Evolutionary conservation across 192 early-diverging fungal species (phyloP), one percentile per base, ranked within the genome.

Genomic region (Glomus cerebriforme): DNA sequence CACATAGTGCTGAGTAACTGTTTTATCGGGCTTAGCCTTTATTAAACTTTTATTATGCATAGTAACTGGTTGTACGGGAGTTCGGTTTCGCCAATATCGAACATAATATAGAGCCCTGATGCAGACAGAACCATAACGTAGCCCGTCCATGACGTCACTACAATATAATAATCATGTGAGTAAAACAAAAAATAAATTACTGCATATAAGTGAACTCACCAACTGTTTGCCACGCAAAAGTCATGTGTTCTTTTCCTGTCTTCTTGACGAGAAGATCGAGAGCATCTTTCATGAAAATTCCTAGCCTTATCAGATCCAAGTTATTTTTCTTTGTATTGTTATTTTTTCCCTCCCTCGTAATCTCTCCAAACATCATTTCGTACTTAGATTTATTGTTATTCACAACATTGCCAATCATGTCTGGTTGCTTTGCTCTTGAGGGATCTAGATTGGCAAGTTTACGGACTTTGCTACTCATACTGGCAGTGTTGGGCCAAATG

Each of bases 221-320:
- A 4, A 78, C 49, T 3, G 65, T 24, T 45, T 79, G 77, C 77
- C 65, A 72, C 22, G 5, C 1, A 66, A 72, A 72, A 24, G 54
- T 1, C 17, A 66, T 39, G 68, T 1, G 35, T 5, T 27, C 12
- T 43, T 66, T 69, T 13, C 62, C 7, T 24, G 7, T 24, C 7
- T 77, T 77, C 22, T 63, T 31, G 17, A 77, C 6, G 0, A 77
- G 27, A 17, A 26, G 7, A 29, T 77, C 77, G 1, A 79, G 39
- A 3, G 67, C 77, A 47, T 79, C 77, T 58, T 79, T 79, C 32
- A 79, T 79, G 35, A 79, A 79, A n/a, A 79, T 12, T 3, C 77
- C 77, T 26, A 79, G 22, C 12, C 66, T 34, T 0, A 69, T 58
- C 2, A 79, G 37, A 79, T 79, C 77, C 10, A 79, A 27, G 35